A percentile compares a stretch with the other conserved stretches of the same genome.
Evolutionary conservation across 805 yeast genomes (phyloP).

Genomic region (Suhomyces faveliae): DNA sequence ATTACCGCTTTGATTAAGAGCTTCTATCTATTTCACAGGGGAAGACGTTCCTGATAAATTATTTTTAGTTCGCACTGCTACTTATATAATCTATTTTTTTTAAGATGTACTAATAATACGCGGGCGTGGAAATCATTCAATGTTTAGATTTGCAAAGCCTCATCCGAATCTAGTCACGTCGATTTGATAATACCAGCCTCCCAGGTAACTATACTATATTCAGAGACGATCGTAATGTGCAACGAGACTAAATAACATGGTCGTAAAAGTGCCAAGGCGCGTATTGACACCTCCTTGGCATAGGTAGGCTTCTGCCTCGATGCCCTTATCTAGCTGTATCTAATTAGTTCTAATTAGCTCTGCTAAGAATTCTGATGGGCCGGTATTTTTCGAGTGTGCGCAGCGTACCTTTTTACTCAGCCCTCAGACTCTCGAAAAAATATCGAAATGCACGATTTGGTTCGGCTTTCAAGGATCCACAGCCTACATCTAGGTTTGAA

Average conservation of each 20-base stretch:
- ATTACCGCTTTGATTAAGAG: background rate
- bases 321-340: no score
- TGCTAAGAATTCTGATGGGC: background rate
- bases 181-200: background rate
- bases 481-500: background rate
- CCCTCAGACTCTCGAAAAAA: background rate
- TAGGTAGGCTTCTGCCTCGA: no score
- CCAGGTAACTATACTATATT: background rate
- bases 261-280: background rate
- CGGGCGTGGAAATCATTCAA: background rate
- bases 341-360: no score
- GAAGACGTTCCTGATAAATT: background rate
- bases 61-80: background rate
- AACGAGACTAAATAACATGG: background rate
- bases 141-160: slow-evolving; percentile 1
- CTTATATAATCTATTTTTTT: background rate
- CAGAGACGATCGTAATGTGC: background rate
- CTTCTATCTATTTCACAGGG: background rate
- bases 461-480: background rate
- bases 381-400: background rate
- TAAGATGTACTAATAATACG: background rate
- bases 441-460: background rate
- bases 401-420: background rate
- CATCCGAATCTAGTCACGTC: background rate
- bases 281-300: background rate